These are phyloP conservation scores for Zymoseptoria ardabiliae DNA, from an alignment of 2,329 filamentous ascomycete genomes.

Conservation along the genomic window DNA sequence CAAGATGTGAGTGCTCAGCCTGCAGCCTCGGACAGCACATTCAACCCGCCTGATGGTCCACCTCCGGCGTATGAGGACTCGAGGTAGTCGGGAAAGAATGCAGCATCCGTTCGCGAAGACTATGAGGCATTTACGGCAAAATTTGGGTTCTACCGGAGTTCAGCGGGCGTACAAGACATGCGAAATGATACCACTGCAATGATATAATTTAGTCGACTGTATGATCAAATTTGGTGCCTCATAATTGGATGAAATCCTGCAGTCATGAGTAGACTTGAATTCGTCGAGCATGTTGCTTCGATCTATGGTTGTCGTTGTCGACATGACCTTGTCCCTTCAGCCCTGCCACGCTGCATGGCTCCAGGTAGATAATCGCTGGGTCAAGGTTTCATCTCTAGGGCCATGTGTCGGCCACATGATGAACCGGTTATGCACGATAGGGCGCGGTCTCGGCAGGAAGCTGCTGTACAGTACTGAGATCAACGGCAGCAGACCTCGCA, in stretches of 20 bases:
- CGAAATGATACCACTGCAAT: not conserved
- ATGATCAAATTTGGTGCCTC: not conserved
- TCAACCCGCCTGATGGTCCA: constrained; percentile 59
- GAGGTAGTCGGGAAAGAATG: constrained; percentile 29
- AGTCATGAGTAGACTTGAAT: no score
- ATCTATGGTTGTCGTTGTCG: not conserved
- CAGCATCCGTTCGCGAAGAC: not conserved
- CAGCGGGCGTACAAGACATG: not conserved
- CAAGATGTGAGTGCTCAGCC: constrained; percentile 9
- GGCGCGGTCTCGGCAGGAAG: no score
- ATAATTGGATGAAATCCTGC: no score
- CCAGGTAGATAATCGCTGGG: not conserved
- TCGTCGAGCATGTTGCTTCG: not conserved
- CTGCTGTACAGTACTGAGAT: no score
- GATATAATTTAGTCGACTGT: not conserved
- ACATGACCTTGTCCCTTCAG: not conserved
- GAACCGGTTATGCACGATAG: no score
- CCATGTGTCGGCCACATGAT: not conserved
- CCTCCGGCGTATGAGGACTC: constrained; percentile 90
- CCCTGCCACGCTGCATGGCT: not conserved
- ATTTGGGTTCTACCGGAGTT: not conserved
- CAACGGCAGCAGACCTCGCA: no score
- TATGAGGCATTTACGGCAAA: not conserved
- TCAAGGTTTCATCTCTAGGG: not conserved
- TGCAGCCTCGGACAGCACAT: constrained; percentile 23